Evolutionary conservation across 768 basidiomycete species (phyloP), one percentile per base, ranked within the genome.

Genomic region (Russula abietina): DNA sequence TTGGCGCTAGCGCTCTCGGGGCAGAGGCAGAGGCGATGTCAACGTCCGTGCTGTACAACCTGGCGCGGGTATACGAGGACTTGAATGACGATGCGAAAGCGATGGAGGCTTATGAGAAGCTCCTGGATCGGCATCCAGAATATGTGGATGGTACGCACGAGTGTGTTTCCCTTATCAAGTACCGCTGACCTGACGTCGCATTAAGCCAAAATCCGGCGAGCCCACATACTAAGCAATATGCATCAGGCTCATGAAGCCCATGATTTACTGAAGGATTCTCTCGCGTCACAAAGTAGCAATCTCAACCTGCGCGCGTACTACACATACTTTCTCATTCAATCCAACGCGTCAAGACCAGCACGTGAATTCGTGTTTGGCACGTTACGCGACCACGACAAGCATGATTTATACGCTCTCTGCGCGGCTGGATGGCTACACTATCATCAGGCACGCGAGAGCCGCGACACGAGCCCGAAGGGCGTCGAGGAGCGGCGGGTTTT

Each of bases 281-380:
- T 98, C 45, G 80, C 82, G 0, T 86, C 96, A 0, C 87, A 92
- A 69, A 84, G 81, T 66, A 74, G 74, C 64, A 91, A 92, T 72
- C 81, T 93, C 69, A 91, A 96, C 70, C 80, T 98, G 45, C 93
- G 97, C 56, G 92, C 94, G 0, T 91, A 85, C 75, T 97, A 97
- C 76, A 93, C 92, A 0, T 85, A 93, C 72, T 97, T 95, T 82
- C 87, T 97, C 64, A 83, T 92, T 65, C 87, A 91, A 69, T 84
- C 85, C 65, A 85, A 86, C 69, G 77, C 82, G 33, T 76, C 79
- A 9, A 89, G 86, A 70, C 78, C 78, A 2, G 93, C 93, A 11
- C 87, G 89, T 67, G 91, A 93, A 57, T 96, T 97, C 70, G 91
- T 95, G n/a, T 91, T 87, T 65, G 78, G 83, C 46, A 94, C 93